A percentile compares a stretch with the other conserved stretches of the same genome.
These are phyloP conservation scores for Malassezia japonica DNA, from an alignment of 1,284 basidiomycete species.

Conservation along the genomic window DNA sequence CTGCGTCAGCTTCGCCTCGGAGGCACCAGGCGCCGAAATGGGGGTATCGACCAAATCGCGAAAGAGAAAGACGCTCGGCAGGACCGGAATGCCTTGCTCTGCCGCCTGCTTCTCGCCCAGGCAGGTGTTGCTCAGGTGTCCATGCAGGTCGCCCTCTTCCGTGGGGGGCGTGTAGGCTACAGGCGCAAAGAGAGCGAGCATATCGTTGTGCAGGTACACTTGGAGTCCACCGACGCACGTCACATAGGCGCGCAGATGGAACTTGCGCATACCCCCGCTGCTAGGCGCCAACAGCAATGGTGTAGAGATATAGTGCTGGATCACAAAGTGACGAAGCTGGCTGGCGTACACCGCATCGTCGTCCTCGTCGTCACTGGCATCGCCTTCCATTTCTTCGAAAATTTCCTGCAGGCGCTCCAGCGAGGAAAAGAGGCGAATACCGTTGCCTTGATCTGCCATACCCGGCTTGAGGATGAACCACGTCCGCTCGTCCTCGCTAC, in stretches of 20 bases:
- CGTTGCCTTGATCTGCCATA: conserved; percentile 92
- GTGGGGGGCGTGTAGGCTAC: conserved; percentile 22
- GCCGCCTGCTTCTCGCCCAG: conserved; percentile 48
- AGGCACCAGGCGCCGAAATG: background rate
- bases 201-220: conserved; percentile 60
- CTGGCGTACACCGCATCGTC: conserved; percentile 51
- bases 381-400: conserved; percentile 65
- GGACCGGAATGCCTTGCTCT: conserved; percentile 55
- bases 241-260: conserved; percentile 89
- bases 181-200: conserved; percentile 70
- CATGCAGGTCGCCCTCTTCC: conserved; percentile 55
- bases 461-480: conserved; percentile 70
- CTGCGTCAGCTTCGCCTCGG: conserved; percentile 22
- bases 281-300: conserved; percentile 20
- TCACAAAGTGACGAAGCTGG: conserved; percentile 88
- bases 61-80: conserved; percentile 44
- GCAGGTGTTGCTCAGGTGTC: conserved; percentile 92
- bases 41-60: background rate
- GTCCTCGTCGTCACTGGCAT: conserved; percentile 42
- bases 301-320: conserved; percentile 60
- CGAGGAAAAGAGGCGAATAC: conserved; percentile 79
- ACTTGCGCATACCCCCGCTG: conserved; percentile 51
- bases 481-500: conserved; percentile 50
- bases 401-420: conserved; percentile 66
- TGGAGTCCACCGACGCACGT: conserved; percentile 56